Evolutionary conservation across 1,284 basidiomycete species (phyloP).

Genomic region (Rugosomyces carneus): DNA sequence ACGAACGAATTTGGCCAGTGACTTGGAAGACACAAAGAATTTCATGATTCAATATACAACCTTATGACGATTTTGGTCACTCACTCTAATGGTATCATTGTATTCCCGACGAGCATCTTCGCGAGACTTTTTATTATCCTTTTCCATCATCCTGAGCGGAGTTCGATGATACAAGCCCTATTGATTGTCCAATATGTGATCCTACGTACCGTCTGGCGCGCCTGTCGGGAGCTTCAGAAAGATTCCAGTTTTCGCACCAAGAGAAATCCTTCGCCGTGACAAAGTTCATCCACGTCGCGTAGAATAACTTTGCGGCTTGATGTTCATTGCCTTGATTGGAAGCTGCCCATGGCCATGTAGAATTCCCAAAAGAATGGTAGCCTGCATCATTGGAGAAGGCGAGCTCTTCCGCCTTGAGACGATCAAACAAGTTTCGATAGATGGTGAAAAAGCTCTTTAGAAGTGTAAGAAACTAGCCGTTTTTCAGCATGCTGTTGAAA

Average conservation of each 20-base stretch:
- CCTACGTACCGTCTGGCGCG: constrained; percentile 62
- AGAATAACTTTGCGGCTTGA: constrained; percentile 68
- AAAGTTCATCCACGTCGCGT: constrained; percentile 86
- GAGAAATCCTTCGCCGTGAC: constrained; percentile 84
- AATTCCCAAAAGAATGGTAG: constrained; percentile 83
- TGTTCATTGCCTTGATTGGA: constrained; percentile 35
- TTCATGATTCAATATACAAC: constrained; percentile 2
- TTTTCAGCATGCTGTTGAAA: constrained; percentile 1
- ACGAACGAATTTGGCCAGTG: constrained; percentile 81
- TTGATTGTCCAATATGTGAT: too few species aligned
- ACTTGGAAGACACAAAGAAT: constrained; percentile 48
- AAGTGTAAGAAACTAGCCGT: constrained; percentile 3
- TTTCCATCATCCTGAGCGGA: constrained; percentile 81
- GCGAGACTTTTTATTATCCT: constrained; percentile 90
- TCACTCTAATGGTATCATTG: constrained; percentile 84
- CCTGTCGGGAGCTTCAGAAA: constrained; percentile 82
- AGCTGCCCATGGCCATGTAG: constrained; percentile 67
- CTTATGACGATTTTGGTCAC: constrained; percentile 21
- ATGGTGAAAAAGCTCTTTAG: constrained; percentile 85
- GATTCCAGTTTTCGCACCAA: constrained; percentile 86
- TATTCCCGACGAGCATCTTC: constrained; percentile 89
- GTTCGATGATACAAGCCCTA: too few species aligned
- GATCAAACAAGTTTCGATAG: constrained; percentile 84
- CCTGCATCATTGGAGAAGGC: constrained; percentile 45
- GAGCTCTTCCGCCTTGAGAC: constrained; percentile 80